phyloP scores from a whole-genome alignment of 805 yeast genomes.

The Myxozyma neotropica region DNA sequence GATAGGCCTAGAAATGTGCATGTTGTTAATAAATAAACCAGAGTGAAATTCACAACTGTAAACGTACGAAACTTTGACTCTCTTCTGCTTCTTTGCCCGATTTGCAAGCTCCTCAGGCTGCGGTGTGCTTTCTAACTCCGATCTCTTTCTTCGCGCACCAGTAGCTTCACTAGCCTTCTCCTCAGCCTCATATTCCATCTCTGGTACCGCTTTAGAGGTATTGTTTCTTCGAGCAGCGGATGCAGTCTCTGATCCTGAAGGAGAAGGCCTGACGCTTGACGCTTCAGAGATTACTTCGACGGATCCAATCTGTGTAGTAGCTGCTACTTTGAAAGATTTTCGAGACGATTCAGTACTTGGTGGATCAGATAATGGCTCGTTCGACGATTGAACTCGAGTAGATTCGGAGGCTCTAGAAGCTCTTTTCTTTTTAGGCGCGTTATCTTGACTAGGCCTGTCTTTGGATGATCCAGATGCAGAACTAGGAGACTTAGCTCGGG shows the following conservation, averaged over 20 bases:
- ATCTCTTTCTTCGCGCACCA: neutral
- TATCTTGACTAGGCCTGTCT: no score
- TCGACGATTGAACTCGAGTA: no score
- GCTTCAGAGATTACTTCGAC: neutral
- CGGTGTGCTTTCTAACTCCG: conserved; percentile 18
- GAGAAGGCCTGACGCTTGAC: neutral
- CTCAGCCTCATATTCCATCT: neutral
- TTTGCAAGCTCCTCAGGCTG: conserved; percentile 25
- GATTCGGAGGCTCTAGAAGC: no score
- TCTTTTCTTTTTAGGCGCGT: no score
- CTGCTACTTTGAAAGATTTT: neutral
- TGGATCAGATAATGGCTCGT: no score
- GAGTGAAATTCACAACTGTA: neutral
- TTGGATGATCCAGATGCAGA: no score
- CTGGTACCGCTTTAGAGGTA: no score
- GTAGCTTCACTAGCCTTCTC: neutral
- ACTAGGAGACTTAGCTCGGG: no score
- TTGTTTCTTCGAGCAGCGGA: no score
- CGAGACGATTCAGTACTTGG: no score
- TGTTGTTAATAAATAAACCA: neutral
- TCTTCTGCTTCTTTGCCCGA: conserved; percentile 22
- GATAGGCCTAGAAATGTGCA: conserved; percentile 19
- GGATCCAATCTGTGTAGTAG: neutral
- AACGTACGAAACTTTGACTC: conserved; percentile 28
- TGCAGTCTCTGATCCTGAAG: neutral